phyloP scores from a whole-genome alignment of 2,329 filamentous ascomycete species.

The Thelonectria discophora region DNA sequence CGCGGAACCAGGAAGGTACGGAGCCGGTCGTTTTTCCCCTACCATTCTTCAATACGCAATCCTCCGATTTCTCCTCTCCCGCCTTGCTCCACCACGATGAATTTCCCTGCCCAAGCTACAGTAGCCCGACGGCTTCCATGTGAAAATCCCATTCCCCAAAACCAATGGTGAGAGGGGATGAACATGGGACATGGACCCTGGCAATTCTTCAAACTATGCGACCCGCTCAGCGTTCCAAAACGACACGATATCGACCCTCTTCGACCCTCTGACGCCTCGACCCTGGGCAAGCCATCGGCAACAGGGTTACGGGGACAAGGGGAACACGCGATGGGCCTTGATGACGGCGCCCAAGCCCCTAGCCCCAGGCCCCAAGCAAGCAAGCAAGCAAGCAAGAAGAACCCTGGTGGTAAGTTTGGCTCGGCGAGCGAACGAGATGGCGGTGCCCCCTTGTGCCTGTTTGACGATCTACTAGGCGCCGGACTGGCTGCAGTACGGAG shows the following conservation, averaged over 20 bases:
- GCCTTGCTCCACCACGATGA: slow-evolving; percentile 17
- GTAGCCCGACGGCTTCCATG: neutral
- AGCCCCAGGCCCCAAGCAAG: too few species aligned
- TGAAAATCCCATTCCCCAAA: slow-evolving; percentile 9
- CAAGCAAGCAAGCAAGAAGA: too few species aligned
- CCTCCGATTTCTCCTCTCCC: neutral
- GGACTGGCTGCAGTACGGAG: neutral
- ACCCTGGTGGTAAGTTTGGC: neutral
- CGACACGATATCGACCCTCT: neutral
- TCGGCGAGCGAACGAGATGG: neutral
- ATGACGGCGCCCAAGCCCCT: neutral
- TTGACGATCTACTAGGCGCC: neutral
- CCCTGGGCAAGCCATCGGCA: slow-evolving; percentile 14
- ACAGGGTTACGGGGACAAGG: neutral
- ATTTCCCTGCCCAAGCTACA: neutral
- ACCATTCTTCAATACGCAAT: neutral
- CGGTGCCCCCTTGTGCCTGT: neutral
- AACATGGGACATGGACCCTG: slow-evolving; percentile 11
- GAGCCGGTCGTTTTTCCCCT: slow-evolving; percentile 1
- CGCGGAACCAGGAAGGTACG: slow-evolving; percentile 1
- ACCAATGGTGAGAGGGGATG: slow-evolving; percentile 3
- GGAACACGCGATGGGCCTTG: slow-evolving; percentile 10
- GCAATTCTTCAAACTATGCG: slow-evolving; percentile 7
- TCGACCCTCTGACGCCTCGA: neutral
- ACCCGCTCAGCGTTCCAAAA: neutral